Evolutionary conservation across 257 asterid genomes (phyloP).

Genomic region (Solanum chilense): DNA sequence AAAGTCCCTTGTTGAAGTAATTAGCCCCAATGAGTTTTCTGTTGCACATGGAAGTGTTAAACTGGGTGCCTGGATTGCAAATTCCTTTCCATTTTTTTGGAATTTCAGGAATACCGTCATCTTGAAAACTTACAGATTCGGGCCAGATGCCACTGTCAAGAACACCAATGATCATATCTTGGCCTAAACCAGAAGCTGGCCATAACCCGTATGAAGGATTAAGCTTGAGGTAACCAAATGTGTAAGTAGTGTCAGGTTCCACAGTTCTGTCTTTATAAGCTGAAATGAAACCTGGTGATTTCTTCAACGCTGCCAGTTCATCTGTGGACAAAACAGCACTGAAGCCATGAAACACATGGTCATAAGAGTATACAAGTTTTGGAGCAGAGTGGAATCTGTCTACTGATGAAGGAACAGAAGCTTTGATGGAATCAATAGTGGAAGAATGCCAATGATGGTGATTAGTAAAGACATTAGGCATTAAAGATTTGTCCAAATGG

Average conservation of each 20-base stretch:
- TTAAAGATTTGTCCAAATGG: slow-evolving; percentile 13
- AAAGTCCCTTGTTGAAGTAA: slow-evolving; percentile 8
- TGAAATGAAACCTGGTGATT: slow-evolving; percentile 6
- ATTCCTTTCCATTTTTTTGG: slow-evolving; percentile 15
- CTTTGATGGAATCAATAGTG: not conserved
- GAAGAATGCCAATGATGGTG: slow-evolving; percentile 15
- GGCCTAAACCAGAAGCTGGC: slow-evolving; percentile 8
- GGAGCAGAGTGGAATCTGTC: not conserved
- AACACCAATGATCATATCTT: slow-evolving; percentile 7
- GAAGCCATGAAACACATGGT: slow-evolving; percentile 13
- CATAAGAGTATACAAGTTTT: slow-evolving; percentile 4
- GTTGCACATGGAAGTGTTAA: slow-evolving; percentile 16
- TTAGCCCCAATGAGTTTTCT: slow-evolving; percentile 12
- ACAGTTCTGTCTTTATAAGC: slow-evolving; percentile 1
- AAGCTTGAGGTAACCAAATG: slow-evolving; percentile 4
- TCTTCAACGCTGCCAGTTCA: slow-evolving; percentile 3
- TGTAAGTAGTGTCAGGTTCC: slow-evolving; percentile 5
- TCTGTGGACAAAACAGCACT: slow-evolving; percentile 5
- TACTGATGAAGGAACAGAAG: not conserved
- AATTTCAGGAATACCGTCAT: not conserved
- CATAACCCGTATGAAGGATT: slow-evolving; percentile 3
- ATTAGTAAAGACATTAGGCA: slow-evolving; percentile 8
- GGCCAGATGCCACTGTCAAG: slow-evolving; percentile 8
- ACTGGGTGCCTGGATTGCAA: slow-evolving; percentile 3
- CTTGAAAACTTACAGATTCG: not conserved